Evolutionary conservation across 2,329 filamentous ascomycete genomes (phyloP).

Genomic region (Endoconidiophora polonica): DNA sequence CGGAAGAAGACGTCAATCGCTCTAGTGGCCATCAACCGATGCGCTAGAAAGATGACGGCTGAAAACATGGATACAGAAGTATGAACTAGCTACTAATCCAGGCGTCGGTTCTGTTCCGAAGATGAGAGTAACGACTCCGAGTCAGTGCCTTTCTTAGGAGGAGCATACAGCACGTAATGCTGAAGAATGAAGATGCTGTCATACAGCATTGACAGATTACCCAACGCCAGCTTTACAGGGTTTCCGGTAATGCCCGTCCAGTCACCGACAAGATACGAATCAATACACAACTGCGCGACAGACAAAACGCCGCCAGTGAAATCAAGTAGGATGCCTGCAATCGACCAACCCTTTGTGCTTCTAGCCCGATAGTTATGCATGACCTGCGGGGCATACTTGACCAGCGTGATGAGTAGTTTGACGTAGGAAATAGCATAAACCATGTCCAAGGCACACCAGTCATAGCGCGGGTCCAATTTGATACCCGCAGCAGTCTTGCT

Average conservation of each 20-base stretch:
- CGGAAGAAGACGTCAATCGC: no score
- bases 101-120: constrained; percentile 16
- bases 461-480: constrained; percentile 21
- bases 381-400: constrained; percentile 87
- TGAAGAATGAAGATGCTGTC: constrained; percentile 75
- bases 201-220: constrained; percentile 73
- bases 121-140: constrained; percentile 18
- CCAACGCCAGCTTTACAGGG: constrained; percentile 73
- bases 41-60: not conserved
- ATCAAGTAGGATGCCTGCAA: constrained; percentile 69
- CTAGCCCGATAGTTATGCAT: constrained; percentile 68
- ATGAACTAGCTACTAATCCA: constrained; percentile 11
- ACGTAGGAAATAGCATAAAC: constrained; percentile 64
- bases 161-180: constrained; percentile 64
- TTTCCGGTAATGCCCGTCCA: constrained; percentile 88
- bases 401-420: constrained; percentile 72
- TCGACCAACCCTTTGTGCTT: constrained; percentile 79
- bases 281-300: constrained; percentile 64
- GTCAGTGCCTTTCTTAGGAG: constrained; percentile 14
- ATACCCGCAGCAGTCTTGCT: constrained; percentile 15
- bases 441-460: constrained; percentile 47
- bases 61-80: not conserved
- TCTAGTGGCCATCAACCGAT: no score
- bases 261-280: constrained; percentile 68
- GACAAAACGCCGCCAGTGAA: constrained; percentile 68